phyloP scores from a whole-genome alignment of 1,284 basidiomycete genomes.

The Cutaneotrichosporon cavernicola region DNA sequence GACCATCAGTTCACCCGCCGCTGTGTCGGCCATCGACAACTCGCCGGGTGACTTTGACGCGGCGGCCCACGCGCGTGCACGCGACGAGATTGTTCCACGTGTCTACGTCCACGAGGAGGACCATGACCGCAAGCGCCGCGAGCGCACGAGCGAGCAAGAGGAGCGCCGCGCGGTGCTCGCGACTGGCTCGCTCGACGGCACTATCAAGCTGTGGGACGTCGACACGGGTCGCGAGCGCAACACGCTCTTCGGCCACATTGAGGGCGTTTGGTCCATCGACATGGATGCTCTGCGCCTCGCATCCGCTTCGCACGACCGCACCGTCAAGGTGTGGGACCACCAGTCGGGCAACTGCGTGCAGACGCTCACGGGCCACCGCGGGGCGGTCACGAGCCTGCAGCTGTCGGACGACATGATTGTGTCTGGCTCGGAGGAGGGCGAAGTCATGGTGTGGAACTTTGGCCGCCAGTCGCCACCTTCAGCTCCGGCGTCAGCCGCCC shows the following conservation, averaged over 20 bases:
- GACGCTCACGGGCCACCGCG: slow-evolving; percentile 90
- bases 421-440: slow-evolving; percentile 66
- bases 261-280: slow-evolving; percentile 94
- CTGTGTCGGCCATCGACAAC: slow-evolving; percentile 44
- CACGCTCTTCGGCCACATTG: slow-evolving; percentile 88
- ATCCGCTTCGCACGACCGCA: slow-evolving; percentile 71
- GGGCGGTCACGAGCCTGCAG: slow-evolving; percentile 86
- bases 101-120: slow-evolving; percentile 41
- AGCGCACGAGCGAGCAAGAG: slow-evolving; percentile 19
- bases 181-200: slow-evolving; percentile 91
- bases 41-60: slow-evolving; percentile 33
- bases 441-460: slow-evolving; percentile 70
- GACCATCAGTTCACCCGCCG: neutral
- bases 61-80: slow-evolving; percentile 21
- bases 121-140: slow-evolving; percentile 1
- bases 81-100: slow-evolving; percentile 34
- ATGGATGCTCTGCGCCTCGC: slow-evolving; percentile 89
- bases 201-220: slow-evolving; percentile 94
- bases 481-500: neutral
- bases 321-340: slow-evolving; percentile 75
- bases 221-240: slow-evolving; percentile 74
- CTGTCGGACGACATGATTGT: slow-evolving; percentile 95
- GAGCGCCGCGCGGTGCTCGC: slow-evolving; percentile 68
- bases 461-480: slow-evolving; percentile 35
- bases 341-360: slow-evolving; percentile 84